Conservation (phyloP, 2,329 filamentous ascomycete genomes). For the Phaeoacremonium minimum region DNA sequence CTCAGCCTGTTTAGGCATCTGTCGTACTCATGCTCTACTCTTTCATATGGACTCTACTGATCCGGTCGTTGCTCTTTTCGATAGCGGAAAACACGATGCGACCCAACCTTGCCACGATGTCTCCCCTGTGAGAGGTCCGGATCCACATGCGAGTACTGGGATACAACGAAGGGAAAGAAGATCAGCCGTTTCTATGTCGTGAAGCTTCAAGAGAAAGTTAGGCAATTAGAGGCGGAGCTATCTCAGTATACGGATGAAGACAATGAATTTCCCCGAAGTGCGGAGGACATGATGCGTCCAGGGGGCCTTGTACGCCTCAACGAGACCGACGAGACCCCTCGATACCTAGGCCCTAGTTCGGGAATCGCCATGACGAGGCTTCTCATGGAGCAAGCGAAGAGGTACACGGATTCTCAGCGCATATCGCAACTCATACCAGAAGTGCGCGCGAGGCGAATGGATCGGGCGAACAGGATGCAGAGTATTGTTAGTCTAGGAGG, state of each 20-base stretch:
- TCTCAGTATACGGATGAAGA: conserved; percentile 75
- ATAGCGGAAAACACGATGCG: conserved; percentile 93
- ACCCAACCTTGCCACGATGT: conserved; percentile 86
- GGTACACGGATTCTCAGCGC: conserved; percentile 83
- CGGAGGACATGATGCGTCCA: conserved; percentile 81
- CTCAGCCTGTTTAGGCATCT: too few species aligned
- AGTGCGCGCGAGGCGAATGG: conserved; percentile 51
- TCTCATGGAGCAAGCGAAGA: conserved; percentile 94
- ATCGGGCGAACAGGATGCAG: conserved; percentile 58
- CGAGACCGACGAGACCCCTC: conserved; percentile 78
- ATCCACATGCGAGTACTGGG: conserved; percentile 91
- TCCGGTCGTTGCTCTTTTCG: too few species aligned
- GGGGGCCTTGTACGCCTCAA: conserved; percentile 81
- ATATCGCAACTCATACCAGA: conserved; percentile 91
- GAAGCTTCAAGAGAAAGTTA: conserved; percentile 81
- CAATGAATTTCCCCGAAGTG: conserved; percentile 61
- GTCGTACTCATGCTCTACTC: too few species aligned
- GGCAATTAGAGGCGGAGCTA: conserved; percentile 76
- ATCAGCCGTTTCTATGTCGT: conserved; percentile 92
- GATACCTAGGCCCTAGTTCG: conserved; percentile 89
- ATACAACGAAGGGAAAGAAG: conserved; percentile 79
- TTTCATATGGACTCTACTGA: too few species aligned
- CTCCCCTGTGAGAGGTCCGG: conserved; percentile 89
- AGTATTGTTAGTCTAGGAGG: conserved; percentile 48
- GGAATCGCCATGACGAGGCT: conserved; percentile 92